Base-by-base conservation (phyloP, 2,329 filamentous ascomycete genomes). In the Fusarium neocosmosporiellum region DNA sequence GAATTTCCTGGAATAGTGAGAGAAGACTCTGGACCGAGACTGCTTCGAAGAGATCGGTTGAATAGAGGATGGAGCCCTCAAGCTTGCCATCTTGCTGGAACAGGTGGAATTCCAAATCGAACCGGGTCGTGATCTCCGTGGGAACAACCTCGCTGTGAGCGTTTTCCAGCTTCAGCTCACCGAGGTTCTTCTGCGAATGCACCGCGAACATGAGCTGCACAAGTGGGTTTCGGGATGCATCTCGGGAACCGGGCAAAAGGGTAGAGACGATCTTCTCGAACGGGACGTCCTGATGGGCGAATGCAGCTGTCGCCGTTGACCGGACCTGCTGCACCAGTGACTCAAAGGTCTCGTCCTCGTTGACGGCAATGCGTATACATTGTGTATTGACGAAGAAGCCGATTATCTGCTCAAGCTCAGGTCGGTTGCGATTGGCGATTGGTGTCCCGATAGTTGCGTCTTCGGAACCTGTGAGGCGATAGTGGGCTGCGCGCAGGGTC, bases 361-460 rank as follows among this genome's bases (percentile, higher is more conserved):
- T 62, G 6, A 75, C n/a, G 7, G 37, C 48, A 13, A 74, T 60
- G 2, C 76, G 61, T 6, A 76, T 46, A 43, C 74, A 77, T 53
- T 76, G 73, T 29, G 70, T 59, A 58, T 75, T 76, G 43, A 77
- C 75, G 27, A 78, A 77, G 67, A 78, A 78, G 1, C 75, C 75
- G 48, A 76, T 67, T 20, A 76, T 59, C n/a, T 73, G 59, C 48
- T 71, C 63, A 3, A 76, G 18, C 20, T 76, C 69, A 39, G 65
- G 53, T 6, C 54, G 50, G 14, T 73, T 63, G 3, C 74, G 65
- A 37, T 75, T 75, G 4, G 74, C 72, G 50, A 68, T 76, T 3
- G 69, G 55, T 1, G 66, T 72, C 18, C 76, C 77, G 14, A 78
- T 71, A 1, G 67, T 71, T 7, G 71, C 74, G 53, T 78, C 77